Evolutionary conservation across 2,329 filamentous ascomycete genomes (phyloP).

Genomic region (Apiospora sp.): DNA sequence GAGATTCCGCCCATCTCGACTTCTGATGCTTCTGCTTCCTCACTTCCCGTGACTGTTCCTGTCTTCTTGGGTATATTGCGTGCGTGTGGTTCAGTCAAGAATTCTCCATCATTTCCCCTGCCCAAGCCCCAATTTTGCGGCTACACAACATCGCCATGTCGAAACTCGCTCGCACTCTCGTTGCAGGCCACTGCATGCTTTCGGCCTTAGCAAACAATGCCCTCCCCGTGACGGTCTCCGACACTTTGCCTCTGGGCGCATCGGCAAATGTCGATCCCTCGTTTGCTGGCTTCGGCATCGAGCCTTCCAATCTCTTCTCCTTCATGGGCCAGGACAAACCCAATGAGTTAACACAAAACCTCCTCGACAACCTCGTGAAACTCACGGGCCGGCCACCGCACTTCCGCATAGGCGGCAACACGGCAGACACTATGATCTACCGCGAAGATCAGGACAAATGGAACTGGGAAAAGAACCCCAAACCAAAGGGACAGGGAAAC

Average conservation of each 20-base stretch:
- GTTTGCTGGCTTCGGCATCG: constrained; percentile 59
- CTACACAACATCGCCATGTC: constrained; percentile 17
- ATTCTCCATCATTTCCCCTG: background rate
- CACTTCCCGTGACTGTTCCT: background rate
- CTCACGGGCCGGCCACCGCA: constrained; percentile 57
- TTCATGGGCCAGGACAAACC: constrained; percentile 52
- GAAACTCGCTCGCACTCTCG: constrained; percentile 4
- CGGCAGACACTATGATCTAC: constrained; percentile 58
- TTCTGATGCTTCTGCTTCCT: background rate
- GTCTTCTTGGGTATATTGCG: constrained; percentile 17
- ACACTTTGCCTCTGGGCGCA: constrained; percentile 26
- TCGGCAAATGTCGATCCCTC: constrained; percentile 46
- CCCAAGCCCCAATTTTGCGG: background rate
- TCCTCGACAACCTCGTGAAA: constrained; percentile 56
- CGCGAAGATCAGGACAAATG: constrained; percentile 45
- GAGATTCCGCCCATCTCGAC: background rate
- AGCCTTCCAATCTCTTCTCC: constrained; percentile 60
- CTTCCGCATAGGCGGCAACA: constrained; percentile 59
- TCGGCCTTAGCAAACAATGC: background rate
- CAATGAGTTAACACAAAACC: constrained; percentile 55
- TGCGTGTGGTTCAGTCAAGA: background rate
- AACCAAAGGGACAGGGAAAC: constrained; percentile 48
- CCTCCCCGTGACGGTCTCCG: constrained; percentile 27
- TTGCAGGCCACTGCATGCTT: constrained; percentile 19
- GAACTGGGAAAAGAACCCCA: constrained; percentile 47